Base-by-base conservation (phyloP, 257 asterid species). In the Fraxinus quadrangulata region DNA sequence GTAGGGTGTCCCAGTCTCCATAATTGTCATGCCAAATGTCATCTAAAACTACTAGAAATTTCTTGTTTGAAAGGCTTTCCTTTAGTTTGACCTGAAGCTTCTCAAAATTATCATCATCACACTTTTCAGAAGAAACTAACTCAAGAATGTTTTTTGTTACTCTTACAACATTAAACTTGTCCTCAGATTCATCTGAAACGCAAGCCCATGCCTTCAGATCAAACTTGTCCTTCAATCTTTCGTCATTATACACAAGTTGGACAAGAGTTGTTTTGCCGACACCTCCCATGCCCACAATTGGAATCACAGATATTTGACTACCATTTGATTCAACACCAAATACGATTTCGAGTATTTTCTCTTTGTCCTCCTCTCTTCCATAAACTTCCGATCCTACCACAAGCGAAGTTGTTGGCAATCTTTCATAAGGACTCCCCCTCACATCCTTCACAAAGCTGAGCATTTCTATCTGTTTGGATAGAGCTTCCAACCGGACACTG, bases 211-310 rank as follows among this genome's bases (percentile, higher is more conserved):
- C 84, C 54, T 14, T 76, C 1, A 47, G 24, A 63, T 0, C 54
- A 24, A 71, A 81, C 11, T 72, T 4, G 0, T 21, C 0, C 17
- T 34, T 47, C 65, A 81, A 70, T 12, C 28, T 72, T 3, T 66
- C 21, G 6, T 81, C 75, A 40, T 77, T 66, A 42, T 76, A 81
- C 3, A 81, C 54, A 6, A 68, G 36, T 67, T 76, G 80, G 34
- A 75, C 84, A 40, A 81, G 69, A 3, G 81, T 81, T 0, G 78
- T 81, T 73, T 81, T 71, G 67, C 78, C 70, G 8, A 74, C 59
- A 7, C 78, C 70, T 10, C 72, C 82, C 80, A 75, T 56, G 17
- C 86, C 86, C 42, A 77, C 75, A 36, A 80, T 69, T 13, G 82
- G 70, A 28, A 80, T 24, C 4, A 80, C 75, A 47, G 14, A 3